Evolutionary conservation across 805 yeast species (phyloP).

Genomic region (Metschnikowia rubicola): DNA sequence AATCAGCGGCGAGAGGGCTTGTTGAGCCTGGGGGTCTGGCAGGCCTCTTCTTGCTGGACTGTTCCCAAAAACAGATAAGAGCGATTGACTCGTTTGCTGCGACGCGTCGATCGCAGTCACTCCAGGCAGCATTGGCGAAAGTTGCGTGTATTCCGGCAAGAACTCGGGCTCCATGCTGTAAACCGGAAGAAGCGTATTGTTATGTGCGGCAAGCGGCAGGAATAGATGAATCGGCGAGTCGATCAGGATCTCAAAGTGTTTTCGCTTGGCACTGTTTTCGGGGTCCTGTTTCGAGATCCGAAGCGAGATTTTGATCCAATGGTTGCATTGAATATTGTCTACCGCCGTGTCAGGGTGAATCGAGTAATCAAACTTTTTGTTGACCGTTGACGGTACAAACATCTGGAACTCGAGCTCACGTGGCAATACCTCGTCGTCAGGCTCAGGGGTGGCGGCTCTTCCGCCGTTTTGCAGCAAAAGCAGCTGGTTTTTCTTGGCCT

Average conservation of each 20-base stretch:
- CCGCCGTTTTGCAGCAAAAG: constrained; percentile 43
- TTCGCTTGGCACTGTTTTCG: constrained; percentile 54
- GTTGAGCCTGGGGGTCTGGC: background rate
- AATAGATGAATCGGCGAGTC: constrained; percentile 91
- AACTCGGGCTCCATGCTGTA: constrained; percentile 40
- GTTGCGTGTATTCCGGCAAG: constrained; percentile 26
- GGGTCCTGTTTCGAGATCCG: constrained; percentile 70
- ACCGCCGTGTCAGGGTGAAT: constrained; percentile 85
- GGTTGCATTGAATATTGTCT: constrained; percentile 79
- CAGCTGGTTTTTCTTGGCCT: constrained; percentile 51
- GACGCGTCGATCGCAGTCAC: constrained; percentile 44
- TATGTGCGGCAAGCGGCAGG: constrained; percentile 74
- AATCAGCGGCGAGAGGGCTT: constrained; percentile 5
- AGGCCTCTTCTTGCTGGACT: background rate
- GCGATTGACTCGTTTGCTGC: constrained; percentile 4
- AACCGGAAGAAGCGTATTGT: constrained; percentile 73
- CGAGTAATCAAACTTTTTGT: constrained; percentile 43
- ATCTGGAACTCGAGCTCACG: constrained; percentile 83
- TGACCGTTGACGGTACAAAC: constrained; percentile 71
- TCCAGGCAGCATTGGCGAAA: constrained; percentile 56
- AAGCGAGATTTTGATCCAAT: constrained; percentile 90
- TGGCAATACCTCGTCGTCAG: constrained; percentile 57
- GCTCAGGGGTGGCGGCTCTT: constrained; percentile 27
- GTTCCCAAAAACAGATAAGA: constrained; percentile 4
- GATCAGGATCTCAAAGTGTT: constrained; percentile 90